Conservation (phyloP, 2,329 filamentous ascomycete genomes). For the Rutstroemia sp. region DNA sequence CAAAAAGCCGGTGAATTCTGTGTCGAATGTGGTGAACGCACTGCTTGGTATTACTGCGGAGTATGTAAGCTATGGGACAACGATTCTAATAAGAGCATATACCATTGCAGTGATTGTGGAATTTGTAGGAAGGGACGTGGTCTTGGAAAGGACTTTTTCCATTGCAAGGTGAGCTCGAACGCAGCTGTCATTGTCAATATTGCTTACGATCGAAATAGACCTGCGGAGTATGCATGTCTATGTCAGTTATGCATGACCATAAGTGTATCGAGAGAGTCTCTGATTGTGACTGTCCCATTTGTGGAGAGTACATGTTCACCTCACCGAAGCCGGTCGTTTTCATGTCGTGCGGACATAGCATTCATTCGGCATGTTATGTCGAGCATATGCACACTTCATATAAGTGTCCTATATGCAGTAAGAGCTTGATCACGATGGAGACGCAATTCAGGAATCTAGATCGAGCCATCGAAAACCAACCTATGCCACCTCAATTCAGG, state of each 20-base stretch:
- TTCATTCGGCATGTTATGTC: conserved; percentile 83
- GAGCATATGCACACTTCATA: conserved; percentile 86
- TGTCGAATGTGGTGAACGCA: conserved; percentile 63
- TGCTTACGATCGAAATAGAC: conserved; percentile 43
- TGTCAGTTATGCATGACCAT: conserved; percentile 75
- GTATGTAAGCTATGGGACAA: conserved; percentile 98
- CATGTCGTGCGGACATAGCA: conserved; percentile 92
- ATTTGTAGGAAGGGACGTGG: conserved; percentile 89
- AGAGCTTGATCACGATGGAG: conserved; percentile 97
- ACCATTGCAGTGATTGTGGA: conserved; percentile 92
- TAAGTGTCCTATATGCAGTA: conserved; percentile 94
- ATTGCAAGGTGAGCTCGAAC: conserved; percentile 75
- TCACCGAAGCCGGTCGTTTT: conserved; percentile 84
- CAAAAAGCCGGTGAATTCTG: conserved; percentile 78
- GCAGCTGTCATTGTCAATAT: background rate
- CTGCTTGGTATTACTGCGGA: conserved; percentile 86
- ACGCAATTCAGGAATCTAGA: conserved; percentile 87
- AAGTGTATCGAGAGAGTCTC: conserved; percentile 92
- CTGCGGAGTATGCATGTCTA: conserved; percentile 90
- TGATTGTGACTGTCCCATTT: conserved; percentile 94
- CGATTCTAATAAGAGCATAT: conserved; percentile 81
- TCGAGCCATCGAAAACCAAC: conserved; percentile 77
- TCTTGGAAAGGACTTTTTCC: conserved; percentile 92
- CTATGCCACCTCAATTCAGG: conserved; percentile 80
- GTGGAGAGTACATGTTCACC: conserved; percentile 92